Evolutionary conservation across 495 filamentous ascomycete genomes (phyloP), one percentile per base, ranked within the genome.

Genomic region (Thermothielavioides terrestris): DNA sequence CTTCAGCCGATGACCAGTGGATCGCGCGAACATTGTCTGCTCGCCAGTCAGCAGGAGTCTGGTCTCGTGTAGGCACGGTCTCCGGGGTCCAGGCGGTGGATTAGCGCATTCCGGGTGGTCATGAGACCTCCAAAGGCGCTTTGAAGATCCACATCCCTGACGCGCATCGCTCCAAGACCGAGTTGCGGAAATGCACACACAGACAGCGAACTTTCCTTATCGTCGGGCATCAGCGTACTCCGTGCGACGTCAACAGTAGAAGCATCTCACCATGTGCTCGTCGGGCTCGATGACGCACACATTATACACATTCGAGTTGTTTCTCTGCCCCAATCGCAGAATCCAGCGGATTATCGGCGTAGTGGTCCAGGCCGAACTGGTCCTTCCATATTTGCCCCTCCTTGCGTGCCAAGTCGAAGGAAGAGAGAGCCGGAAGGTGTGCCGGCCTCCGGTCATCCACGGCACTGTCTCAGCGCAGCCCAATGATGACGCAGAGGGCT

Each of bases 31-130:
- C 12, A 34, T 46, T 41, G 38, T 43, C 44, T 46, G 26, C 49
- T n/a, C 34, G 37, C 34, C 31, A 48, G 35, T n/a, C 30, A 54
- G 40, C 30, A 43, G 50, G 41, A 44, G 40, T 41, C 36, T 22
- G 36, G 31, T 34, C 49, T n/a, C n/a, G n/a, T n/a, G n/a, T 44
- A 38, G 49, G 56, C 56, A 55, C 51, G 53, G 52, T 55, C 48
- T 60, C 37, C 54, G 42, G 38, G 54, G 45, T 59, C 44, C 26
- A 55, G 27, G 26, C 45, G 36, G 43, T 40, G 41, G 46, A 42
- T 53, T 62, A 62, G 62, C 57, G 57, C 39, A 50, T 46, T 23
- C 38, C 40, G 48, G 46, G 28, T 37, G 57, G 57, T 65, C 62
- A 57, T 58, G 55, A 35, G 62, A 65, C 62, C 59, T 62, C 34